Conservation (phyloP, 2,329 filamentous ascomycete genomes). For the Fusarium lateritium region DNA sequence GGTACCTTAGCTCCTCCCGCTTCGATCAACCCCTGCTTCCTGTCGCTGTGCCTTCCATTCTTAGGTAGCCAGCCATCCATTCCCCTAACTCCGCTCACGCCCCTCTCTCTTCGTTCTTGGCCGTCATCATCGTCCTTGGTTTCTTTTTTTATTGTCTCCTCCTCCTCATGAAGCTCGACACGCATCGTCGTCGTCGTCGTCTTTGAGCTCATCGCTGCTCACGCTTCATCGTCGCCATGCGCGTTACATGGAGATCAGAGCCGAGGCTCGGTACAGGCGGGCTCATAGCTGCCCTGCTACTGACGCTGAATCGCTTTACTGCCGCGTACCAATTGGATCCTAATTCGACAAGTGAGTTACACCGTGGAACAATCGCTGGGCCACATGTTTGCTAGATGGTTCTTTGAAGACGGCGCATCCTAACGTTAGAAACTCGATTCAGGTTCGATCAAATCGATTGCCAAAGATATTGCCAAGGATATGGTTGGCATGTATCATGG, state of each 20-base stretch:
- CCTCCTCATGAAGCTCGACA: constrained; percentile 40
- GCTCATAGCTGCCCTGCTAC: constrained; percentile 46
- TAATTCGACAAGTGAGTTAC: constrained; percentile 54
- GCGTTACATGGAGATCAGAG: constrained; percentile 23
- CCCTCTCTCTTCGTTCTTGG: constrained; percentile 16
- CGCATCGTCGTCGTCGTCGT: constrained; percentile 25
- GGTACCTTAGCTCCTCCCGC: constrained; percentile 25
- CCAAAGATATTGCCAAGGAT: constrained; percentile 67
- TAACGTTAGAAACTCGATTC: constrained; percentile 8
- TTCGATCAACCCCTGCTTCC: constrained; percentile 23
- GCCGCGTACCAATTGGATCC: constrained; percentile 56
- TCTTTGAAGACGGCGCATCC: background rate
- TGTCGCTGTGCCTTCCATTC: constrained; percentile 30
- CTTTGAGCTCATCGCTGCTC: constrained; percentile 40
- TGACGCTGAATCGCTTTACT: constrained; percentile 47
- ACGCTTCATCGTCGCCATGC: constrained; percentile 42
- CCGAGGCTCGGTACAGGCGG: constrained; percentile 34
- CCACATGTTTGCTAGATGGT: background rate
- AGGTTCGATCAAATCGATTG: constrained; percentile 66
- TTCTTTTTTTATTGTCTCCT: constrained; percentile 15
- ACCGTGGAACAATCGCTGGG: constrained; percentile 6
- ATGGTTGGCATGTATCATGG: constrained; percentile 62
- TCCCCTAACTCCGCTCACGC: constrained; percentile 13
- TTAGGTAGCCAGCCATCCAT: constrained; percentile 14
- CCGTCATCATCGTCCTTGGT: constrained; percentile 18